A percentile compares a stretch with the other conserved stretches of the same genome.
Conservation (phyloP, 345 rosid genomes). For the Geranium rotundifolium region DNA sequence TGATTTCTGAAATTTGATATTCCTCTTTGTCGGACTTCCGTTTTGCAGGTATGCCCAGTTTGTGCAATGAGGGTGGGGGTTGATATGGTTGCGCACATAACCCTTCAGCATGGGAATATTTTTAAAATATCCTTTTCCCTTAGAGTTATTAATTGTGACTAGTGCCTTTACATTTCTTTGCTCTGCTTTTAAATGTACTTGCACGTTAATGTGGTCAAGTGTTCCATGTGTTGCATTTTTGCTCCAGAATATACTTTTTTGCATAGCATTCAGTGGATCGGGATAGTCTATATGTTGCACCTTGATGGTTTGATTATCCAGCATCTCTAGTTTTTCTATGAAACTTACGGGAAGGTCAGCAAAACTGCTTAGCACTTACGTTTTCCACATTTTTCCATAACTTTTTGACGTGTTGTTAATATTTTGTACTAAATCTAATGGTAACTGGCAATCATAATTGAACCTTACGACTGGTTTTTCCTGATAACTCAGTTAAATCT, state of each 20-base stretch:
- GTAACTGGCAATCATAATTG: too few relatives aligned
- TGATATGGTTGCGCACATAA: constrained; percentile 97
- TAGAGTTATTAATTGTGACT: not conserved
- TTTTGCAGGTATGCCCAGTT: constrained; percentile 83
- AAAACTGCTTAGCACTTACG: too few relatives aligned
- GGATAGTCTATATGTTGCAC: too few relatives aligned
- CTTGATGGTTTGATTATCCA: too few relatives aligned
- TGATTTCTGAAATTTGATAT: not conserved
- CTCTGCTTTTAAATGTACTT: not conserved
- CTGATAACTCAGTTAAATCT: too few relatives aligned
- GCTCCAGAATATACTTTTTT: not conserved
- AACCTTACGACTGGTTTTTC: too few relatives aligned
- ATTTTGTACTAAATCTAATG: too few relatives aligned
- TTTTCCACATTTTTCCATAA: too few relatives aligned
- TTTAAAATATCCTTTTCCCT: constrained; percentile 78
- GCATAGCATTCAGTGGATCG: too few relatives aligned
- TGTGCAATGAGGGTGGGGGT: constrained; percentile 84
- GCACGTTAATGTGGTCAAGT: not conserved
- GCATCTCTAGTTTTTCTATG: too few relatives aligned
- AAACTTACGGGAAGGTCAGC: too few relatives aligned
- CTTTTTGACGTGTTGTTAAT: too few relatives aligned
- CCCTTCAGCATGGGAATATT: constrained; percentile 72
- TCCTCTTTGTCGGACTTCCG: constrained; percentile 10
- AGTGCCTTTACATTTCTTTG: not conserved
- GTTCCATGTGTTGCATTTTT: not conserved